Percentiles rank a stretch among this genome's conserved stretches.
Conservation (phyloP, 1,139 yeast genomes). For the Kluyveromyces sp. region DNA sequence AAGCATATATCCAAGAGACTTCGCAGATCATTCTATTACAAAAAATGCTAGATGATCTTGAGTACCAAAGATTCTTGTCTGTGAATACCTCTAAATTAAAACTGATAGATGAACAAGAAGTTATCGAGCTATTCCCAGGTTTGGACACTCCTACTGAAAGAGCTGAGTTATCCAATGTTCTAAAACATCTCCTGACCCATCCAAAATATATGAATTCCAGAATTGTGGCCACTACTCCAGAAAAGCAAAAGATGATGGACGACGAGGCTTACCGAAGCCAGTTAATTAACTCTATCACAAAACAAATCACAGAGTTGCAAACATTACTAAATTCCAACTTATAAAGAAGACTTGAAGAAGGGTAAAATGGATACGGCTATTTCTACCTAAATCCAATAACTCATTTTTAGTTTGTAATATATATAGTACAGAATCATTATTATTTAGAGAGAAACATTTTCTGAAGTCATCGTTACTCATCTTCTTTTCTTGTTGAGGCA, state of each 20-base stretch:
- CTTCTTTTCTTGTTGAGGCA: constrained; percentile 4
- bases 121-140: constrained; percentile 46
- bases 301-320: constrained; percentile 50
- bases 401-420: background rate
- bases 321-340: constrained; percentile 27
- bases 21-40: constrained; percentile 65
- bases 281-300: constrained; percentile 44
- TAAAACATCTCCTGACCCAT: constrained; percentile 71
- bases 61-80: constrained; percentile 38
- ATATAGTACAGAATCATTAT: background rate
- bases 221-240: constrained; percentile 52
- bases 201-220: constrained; percentile 76
- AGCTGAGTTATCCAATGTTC: constrained; percentile 47
- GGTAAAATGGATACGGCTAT: background rate
- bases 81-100: constrained; percentile 15
- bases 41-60: constrained; percentile 46
- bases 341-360: background rate
- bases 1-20: constrained; percentile 68
- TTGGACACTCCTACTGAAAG: constrained; percentile 51
- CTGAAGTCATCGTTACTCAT: constrained; percentile 37
- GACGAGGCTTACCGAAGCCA: constrained; percentile 36
- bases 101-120: constrained; percentile 18
- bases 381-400: background rate
- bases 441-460: constrained; percentile 29
- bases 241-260: constrained; percentile 52